A percentile compares a stretch with the other conserved stretches of the same genome.
Evolutionary conservation across 1,284 basidiomycete species (phyloP).

Genomic region (Puccinia polysora): DNA sequence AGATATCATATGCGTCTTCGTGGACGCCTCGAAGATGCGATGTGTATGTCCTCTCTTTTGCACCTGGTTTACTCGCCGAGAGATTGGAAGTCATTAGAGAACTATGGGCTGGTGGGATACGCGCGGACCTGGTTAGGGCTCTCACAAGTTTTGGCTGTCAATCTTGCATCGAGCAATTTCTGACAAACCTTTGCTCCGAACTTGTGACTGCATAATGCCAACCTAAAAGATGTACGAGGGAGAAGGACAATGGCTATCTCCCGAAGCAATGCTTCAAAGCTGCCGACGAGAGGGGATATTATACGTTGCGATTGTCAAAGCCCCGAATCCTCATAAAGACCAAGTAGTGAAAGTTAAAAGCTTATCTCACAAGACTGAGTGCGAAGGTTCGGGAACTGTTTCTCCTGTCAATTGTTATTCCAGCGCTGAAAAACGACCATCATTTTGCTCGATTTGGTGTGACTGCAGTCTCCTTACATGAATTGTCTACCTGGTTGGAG

Average conservation of each 20-base stretch:
- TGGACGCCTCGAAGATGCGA: constrained; percentile 58
- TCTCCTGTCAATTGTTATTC: background rate
- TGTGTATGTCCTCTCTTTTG: constrained; percentile 68
- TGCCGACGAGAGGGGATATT: constrained; percentile 38
- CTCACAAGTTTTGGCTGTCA: too few species aligned
- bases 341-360: constrained; percentile 36
- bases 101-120: constrained; percentile 75
- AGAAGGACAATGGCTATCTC: constrained; percentile 27
- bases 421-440: background rate
- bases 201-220: too few species aligned
- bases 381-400: constrained; percentile 25
- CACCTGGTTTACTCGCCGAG: constrained; percentile 68
- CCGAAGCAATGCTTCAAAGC: constrained; percentile 31
- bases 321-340: constrained; percentile 38
- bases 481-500: constrained; percentile 28
- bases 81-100: constrained; percentile 70
- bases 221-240: constrained; percentile 35
- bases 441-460: background rate
- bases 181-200: background rate
- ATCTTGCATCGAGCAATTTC: background rate
- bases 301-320: constrained; percentile 41
- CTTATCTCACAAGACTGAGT: constrained; percentile 31
- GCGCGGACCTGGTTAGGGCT: constrained; percentile 75
- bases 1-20: constrained; percentile 53
- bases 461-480: constrained; percentile 30